Evolutionary conservation across 2,329 filamentous ascomycete genomes (phyloP).

Genomic region (Fusarium verticillioides): DNA sequence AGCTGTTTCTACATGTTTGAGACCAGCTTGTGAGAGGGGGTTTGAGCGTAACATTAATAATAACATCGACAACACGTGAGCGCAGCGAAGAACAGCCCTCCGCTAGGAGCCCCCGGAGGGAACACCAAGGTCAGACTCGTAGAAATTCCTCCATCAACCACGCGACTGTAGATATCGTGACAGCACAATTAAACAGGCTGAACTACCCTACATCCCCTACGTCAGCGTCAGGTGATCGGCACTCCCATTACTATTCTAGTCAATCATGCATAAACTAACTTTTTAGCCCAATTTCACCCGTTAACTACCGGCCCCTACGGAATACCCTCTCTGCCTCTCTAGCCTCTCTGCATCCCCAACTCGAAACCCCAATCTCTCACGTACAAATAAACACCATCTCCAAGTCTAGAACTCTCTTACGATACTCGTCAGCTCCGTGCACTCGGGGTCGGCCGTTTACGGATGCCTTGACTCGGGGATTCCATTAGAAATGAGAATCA

Average conservation of each 20-base stretch:
- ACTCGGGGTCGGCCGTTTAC: conserved; percentile 23
- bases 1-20: background rate
- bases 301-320: conserved; percentile 6
- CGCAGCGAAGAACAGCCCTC: background rate
- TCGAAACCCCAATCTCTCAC: background rate
- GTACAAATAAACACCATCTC: background rate
- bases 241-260: background rate
- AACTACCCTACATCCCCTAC: conserved; percentile 8
- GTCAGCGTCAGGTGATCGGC: conserved; percentile 5
- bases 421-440: background rate
- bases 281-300: background rate
- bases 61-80: background rate
- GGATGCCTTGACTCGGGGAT: conserved; percentile 25
- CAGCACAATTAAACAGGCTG: background rate
- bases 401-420: background rate
- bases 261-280: background rate
- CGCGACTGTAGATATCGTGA: background rate
- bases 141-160: background rate
- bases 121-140: background rate
- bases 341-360: background rate
- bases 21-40: background rate
- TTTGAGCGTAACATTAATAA: background rate
- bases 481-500: conserved; percentile 28
- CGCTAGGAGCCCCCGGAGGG: background rate
- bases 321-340: background rate